These are phyloP conservation scores for Mycena leptocephala DNA, from an alignment of 768 basidiomycete species.

Conservation along the genomic window DNA sequence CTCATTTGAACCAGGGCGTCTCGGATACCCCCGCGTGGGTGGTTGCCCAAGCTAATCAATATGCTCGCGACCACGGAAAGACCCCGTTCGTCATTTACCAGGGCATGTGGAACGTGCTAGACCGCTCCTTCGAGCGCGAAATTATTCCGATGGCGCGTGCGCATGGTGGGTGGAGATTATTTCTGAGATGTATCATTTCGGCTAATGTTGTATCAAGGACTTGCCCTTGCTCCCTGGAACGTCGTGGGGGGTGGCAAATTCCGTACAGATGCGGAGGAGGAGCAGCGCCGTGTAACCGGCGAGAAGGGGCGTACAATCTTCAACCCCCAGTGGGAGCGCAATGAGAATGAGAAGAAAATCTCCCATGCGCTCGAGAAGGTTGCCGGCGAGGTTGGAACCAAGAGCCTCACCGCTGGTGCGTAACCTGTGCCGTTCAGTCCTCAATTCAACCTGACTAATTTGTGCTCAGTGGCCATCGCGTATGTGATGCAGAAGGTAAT, in stretches of 20 bases:
- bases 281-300: conserved; percentile 48
- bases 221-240: conserved; percentile 25
- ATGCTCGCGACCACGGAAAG: conserved; percentile 57
- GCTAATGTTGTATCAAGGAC: conserved; percentile 15
- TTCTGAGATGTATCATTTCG: not conserved
- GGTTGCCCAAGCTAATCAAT: conserved; percentile 54
- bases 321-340: conserved; percentile 32
- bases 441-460: not conserved
- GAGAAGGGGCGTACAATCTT: conserved; percentile 48
- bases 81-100: conserved; percentile 64
- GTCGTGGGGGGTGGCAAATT: conserved; percentile 18
- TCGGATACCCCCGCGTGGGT: conserved; percentile 41
- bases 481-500: too few relatives aligned
- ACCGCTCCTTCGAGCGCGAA: conserved; percentile 62
- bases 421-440: conserved; percentile 29
- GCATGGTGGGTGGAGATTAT: not conserved
- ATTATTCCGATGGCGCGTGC: conserved; percentile 54
- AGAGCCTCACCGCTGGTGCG: conserved; percentile 54
- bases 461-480: conserved; percentile 55
- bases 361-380: conserved; percentile 55
- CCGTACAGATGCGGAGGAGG: conserved; percentile 28
- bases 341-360: conserved; percentile 46
- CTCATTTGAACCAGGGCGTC: conserved; percentile 31
- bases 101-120: conserved; percentile 52
- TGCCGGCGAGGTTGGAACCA: conserved; percentile 53